A percentile compares a stretch with the other conserved stretches of the same genome.
Evolutionary conservation across 805 yeast genomes (phyloP).

Genomic region (Hanseniaspora singularis): DNA sequence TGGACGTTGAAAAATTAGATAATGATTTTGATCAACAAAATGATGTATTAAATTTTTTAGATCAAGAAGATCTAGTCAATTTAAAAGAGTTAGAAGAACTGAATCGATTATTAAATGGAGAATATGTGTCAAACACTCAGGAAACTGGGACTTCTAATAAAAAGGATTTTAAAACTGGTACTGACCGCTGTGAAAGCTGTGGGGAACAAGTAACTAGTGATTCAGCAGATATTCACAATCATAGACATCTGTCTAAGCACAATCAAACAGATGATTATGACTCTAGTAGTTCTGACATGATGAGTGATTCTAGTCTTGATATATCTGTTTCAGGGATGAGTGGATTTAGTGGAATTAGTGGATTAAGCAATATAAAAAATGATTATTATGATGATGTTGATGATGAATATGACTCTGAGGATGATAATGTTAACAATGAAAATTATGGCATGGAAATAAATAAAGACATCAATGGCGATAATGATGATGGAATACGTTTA

Average conservation of each 20-base stretch:
- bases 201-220: background rate
- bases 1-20: no score
- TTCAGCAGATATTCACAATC: background rate
- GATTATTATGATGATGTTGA: constrained; percentile 8
- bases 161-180: no score
- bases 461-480: background rate
- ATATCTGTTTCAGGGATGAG: constrained; percentile 15
- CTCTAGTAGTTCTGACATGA: constrained; percentile 2
- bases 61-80: constrained; percentile 11
- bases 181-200: constrained; percentile 15
- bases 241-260: no score
- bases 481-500: background rate
- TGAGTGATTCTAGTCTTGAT: constrained; percentile 7
- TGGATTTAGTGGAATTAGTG: constrained; percentile 14
- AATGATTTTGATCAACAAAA: background rate
- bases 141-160: no score
- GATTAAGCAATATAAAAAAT: constrained; percentile 7
- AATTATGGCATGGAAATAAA: background rate
- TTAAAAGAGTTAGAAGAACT: constrained; percentile 12
- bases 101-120: constrained; percentile 7
- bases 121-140: constrained; percentile 2
- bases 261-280: no score
- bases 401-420: constrained; percentile 5
- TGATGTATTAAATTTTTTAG: constrained; percentile 3
- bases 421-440: background rate